Evolutionary conservation across 176 grass and related monocot species (phyloP), one percentile per base, ranked within the genome.

Genomic region (Ampelocalamus luodianensis): DNA sequence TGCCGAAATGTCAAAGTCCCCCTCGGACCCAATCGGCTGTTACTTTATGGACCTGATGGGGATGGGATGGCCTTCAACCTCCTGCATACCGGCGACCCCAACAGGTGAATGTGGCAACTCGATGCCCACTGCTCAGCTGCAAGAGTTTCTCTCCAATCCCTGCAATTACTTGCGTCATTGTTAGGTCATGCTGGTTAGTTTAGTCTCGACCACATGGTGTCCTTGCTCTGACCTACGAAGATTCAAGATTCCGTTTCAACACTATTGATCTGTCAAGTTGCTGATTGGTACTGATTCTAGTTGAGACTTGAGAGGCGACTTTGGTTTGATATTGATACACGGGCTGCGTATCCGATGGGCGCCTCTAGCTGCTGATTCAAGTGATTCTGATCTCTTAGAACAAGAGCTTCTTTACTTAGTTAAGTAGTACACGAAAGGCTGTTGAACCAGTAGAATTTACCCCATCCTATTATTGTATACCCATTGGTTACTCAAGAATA

Each of bases 231-330:
- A 80, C 71, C 63, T 63, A 32, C n/a, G 2, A 85, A 89, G 70
- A 81, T 89, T 77, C 78, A 85, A 71, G 71, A 81, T 89, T 53
- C 88, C 63, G 5, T 76, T 85, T 75, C 82, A 80, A 14, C 26
- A 40, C 4, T 80, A 12, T 60, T 24, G 32, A 80, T 67, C 15
- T 42, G 17, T 29, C 38, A 45, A 68, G 53, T 60, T 68, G 77
- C 32, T 2, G 32, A 34, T 34, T 34, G 32, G 32, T 34, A 34
- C 32, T 34, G 32, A 34, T 34, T 34, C 32, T 34, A 34, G 32
- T 34, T 34, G 32, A 34, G 61, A 34, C 1, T 34, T 34, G 32
- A 34, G 61, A 39, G 43, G 85, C 82, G 70, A 89, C 62, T 89
- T 85, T 51, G 11, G 68, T 74, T 85, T 80, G 23, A 10, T 85